Base-by-base conservation (phyloP, 129 eudicot species). In the Lactuca saligna region DNA sequence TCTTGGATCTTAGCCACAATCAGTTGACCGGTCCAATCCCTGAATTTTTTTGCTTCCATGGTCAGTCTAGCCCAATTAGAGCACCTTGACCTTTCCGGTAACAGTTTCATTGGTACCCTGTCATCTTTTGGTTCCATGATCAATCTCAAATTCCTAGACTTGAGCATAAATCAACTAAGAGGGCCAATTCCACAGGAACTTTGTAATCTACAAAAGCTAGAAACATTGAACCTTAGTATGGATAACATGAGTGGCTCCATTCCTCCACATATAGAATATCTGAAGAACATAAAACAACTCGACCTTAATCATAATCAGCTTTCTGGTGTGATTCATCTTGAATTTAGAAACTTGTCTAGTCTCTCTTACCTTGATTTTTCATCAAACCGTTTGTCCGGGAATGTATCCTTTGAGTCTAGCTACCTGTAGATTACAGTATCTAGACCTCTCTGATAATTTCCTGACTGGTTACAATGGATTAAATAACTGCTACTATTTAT, bases 181-280 rank as follows among this genome's bases (percentile, higher is more conserved):
- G 68, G 16, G n/a, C 25, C 70, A 57, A 76, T 76, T 29, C 80
- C 75, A 3, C 16, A 46, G 1, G 49, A 69, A 51, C 13, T 75
- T 9, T 0, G 46, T 59, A 10, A 10, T 14, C 10, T 68, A 57
- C 9, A 20, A 13, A 38, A 16, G 0, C 63, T 75, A 31, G 13
- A 42, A 3, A 4, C 10, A 3, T 46, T 74, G 44, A 16, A 64
- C 44, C 58, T 74, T 35, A 38, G 58, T 2, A n/a, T 48, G 6
- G 65, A 63, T 25, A 3, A 14, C 16, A 55, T 74, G 0, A 20
- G 0, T 20, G 20, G 20, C 32, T 60, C 35, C 4, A 25, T 74
- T 13, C 78, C 78, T 49, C 37, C 17, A 16, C 57, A 12, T 20
- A n/a, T 74, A 44, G 9, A n/a, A n/a, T 9, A 56, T 3, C 44